Conservation (phyloP, 805 yeast genomes). For the Suhomyces canberraensis region DNA sequence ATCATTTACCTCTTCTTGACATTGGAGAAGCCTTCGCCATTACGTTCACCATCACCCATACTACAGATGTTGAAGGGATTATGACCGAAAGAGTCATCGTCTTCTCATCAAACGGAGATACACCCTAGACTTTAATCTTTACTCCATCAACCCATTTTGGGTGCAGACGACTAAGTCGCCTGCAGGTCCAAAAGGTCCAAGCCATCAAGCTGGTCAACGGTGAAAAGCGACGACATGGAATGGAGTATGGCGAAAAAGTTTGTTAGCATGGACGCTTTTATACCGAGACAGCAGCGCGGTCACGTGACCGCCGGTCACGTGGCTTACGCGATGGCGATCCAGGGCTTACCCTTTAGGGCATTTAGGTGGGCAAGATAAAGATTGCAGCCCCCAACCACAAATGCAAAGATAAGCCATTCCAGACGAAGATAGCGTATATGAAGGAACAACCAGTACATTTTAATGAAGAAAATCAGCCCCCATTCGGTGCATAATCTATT, state of each 20-base stretch:
- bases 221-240: slow-evolving; percentile 16
- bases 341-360: too few relatives aligned
- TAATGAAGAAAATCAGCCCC: too few relatives aligned
- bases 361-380: too few relatives aligned
- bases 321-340: neutral
- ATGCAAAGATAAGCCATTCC: too few relatives aligned
- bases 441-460: too few relatives aligned
- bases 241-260: slow-evolving; percentile 4
- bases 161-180: slow-evolving; percentile 9
- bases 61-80: slow-evolving; percentile 23
- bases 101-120: slow-evolving; percentile 31
- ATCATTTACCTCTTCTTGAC: too few relatives aligned
- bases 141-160: slow-evolving; percentile 10
- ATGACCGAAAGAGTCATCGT: slow-evolving; percentile 32
- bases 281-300: neutral
- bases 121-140: slow-evolving; percentile 19
- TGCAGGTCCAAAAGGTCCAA: slow-evolving; percentile 9
- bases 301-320: neutral
- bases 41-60: too few relatives aligned
- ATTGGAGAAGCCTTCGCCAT: too few relatives aligned
- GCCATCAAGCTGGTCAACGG: slow-evolving; percentile 4
- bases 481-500: too few relatives aligned
- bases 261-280: neutral
- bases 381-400: too few relatives aligned
- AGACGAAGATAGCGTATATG: too few relatives aligned